Evolutionary conservation across 2,329 filamentous ascomycete genomes (phyloP), one percentile per base, ranked within the genome.

Genomic region (Madurella fahalii): DNA sequence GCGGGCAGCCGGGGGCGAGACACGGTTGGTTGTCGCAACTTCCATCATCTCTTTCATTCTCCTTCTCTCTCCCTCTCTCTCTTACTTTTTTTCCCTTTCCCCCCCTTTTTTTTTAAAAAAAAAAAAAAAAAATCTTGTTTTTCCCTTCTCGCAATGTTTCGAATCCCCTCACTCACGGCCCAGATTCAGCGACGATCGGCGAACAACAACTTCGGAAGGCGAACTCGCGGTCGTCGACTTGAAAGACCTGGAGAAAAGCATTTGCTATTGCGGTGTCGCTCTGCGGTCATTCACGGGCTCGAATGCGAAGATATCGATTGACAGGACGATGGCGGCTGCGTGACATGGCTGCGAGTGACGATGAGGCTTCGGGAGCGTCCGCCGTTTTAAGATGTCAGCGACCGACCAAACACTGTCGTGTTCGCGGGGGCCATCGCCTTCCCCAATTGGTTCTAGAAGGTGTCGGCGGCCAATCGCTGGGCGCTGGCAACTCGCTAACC

Each of bases 371-470:
- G 62, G 59, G 62, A 61, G 53, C 41, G 59, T 25, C 58, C 52
- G 56, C 46, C 47, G 57, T 59, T 61, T 61, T 61, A 60, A 63
- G 45, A 59, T 48, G 50, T 47, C 59, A 57, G 47, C 47, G 48
- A 25, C 52, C 43, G 32, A 44, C 25, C 31, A 44, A 44, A 39
- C 31, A 30, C 46, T 30, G 45, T 16, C 47, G 31, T 39, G 39
- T 45, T 40, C 31, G 53, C 47, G 50, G 52, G 53, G 54, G 17
- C 30, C 30, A 18, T 58, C 49, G 40, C 58, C 56, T 59, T 60
- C 57, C 57, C 58, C 53, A 56, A 62, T 61, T 56, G 50, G 60
- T 62, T 62, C 60, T 62, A 58, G 61, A 63, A 63, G 56, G 41
- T 7, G 11, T 47, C n/a, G n/a, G 43, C 39, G 49, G 50, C 59